A percentile compares a stretch with the other conserved stretches of the same genome.
Conservation (phyloP, 148 eudicot genomes). For the Heliamphora exappendiculata region DNA sequence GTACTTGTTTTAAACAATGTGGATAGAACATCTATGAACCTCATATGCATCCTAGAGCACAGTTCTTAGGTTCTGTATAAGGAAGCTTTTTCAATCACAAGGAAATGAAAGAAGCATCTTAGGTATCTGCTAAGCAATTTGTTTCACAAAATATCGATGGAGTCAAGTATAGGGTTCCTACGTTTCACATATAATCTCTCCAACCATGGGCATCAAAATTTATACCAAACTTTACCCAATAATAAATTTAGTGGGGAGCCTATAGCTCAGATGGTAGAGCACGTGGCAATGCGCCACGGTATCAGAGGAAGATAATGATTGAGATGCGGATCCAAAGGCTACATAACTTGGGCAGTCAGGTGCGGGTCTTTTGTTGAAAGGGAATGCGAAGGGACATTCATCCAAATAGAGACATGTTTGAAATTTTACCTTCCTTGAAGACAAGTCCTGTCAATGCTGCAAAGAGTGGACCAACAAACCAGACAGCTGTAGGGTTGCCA, state of each 20-base stretch:
- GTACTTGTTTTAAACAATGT: not conserved
- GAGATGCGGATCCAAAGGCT: not conserved
- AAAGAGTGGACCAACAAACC: constrained; percentile 86
- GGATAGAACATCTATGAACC: not conserved
- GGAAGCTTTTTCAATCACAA: not conserved
- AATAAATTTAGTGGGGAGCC: not conserved
- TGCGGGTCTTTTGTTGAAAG: not conserved
- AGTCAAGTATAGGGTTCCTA: not conserved
- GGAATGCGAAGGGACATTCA: not conserved
- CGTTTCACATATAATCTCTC: not conserved
- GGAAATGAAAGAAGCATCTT: not conserved
- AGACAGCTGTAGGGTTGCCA: constrained; percentile 62
- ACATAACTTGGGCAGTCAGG: not conserved
- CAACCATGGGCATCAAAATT: not conserved
- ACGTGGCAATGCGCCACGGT: not conserved
- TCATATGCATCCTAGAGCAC: not conserved
- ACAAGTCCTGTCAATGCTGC: constrained; percentile 87
- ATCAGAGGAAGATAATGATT: not conserved
- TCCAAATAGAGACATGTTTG: not conserved
- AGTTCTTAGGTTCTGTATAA: not conserved
- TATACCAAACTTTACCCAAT: not conserved
- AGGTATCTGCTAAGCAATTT: not conserved
- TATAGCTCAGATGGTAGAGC: not conserved
- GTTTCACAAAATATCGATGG: not conserved
- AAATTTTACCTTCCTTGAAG: constrained; percentile 74